Evolutionary conservation across 2,329 filamentous ascomycete genomes (phyloP).

Genomic region (Epichloe gansuensis): DNA sequence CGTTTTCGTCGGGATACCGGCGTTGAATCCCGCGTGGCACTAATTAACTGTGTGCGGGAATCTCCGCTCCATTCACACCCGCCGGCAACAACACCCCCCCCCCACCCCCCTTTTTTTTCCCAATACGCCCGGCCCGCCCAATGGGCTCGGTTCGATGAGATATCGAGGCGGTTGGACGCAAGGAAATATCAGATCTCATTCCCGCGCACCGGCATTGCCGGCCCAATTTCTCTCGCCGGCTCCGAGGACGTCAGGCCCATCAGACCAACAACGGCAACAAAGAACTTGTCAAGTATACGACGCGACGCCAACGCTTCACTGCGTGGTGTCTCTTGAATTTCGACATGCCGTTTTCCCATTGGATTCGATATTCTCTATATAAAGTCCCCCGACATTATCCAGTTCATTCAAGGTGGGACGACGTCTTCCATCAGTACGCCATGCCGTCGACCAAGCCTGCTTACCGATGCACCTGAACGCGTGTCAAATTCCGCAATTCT

Average conservation of each 20-base stretch:
- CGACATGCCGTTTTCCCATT: not conserved
- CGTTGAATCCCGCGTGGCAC: not conserved
- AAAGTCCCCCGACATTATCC: not conserved
- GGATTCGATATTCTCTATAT: not conserved
- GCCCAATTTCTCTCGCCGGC: not conserved
- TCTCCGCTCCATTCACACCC: too few relatives aligned
- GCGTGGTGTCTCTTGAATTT: not conserved
- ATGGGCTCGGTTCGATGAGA: not conserved
- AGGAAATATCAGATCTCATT: not conserved
- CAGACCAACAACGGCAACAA: not conserved
- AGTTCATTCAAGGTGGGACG: not conserved
- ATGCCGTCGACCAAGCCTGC: not conserved
- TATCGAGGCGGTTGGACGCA: not conserved
- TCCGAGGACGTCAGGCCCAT: not conserved
- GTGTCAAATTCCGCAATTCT: not conserved
- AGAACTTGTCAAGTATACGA: not conserved
- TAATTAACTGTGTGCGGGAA: too few relatives aligned
- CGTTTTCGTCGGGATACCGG: constrained; percentile 2
- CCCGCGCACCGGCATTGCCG: not conserved
- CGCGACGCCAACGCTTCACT: not conserved
- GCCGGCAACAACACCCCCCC: too few relatives aligned
- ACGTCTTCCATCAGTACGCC: not conserved
- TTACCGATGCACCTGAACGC: not conserved
- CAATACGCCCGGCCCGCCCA: not conserved
- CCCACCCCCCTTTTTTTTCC: not conserved